Evolutionary conservation across 139 green algal species (phyloP).

Genomic region (Ettlia oleoabundans): DNA sequence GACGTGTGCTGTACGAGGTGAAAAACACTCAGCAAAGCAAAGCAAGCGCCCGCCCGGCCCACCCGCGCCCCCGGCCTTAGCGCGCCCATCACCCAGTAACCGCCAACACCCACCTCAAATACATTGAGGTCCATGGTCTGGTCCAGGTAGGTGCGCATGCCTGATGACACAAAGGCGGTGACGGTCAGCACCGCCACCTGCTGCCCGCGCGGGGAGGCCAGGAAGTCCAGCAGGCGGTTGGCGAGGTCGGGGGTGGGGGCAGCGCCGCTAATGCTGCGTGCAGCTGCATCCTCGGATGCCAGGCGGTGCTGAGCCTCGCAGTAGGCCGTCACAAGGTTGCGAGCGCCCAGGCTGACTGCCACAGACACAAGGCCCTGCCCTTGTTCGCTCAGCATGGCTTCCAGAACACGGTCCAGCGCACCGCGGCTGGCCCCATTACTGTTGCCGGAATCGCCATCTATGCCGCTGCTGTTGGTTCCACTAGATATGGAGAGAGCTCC

Average conservation of each 20-base stretch:
- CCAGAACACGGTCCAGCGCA: slow-evolving; percentile 42
- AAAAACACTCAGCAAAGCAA: no score
- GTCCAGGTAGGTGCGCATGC: slow-evolving; percentile 48
- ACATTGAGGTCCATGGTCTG: slow-evolving; percentile 48
- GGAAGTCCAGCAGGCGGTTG: slow-evolving; percentile 37
- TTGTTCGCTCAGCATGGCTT: slow-evolving; percentile 45
- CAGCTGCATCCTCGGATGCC: background rate
- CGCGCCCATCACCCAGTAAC: background rate
- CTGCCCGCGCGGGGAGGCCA: slow-evolving; percentile 18
- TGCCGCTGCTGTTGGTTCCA: background rate
- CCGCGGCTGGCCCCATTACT: background rate
- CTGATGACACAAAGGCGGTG: slow-evolving; percentile 29
- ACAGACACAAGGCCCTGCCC: slow-evolving; percentile 55
- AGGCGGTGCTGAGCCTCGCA: slow-evolving; percentile 36
- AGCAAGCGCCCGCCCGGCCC: no score
- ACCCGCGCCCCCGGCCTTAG: no score
- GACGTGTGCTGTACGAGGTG: no score
- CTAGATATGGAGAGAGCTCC: background rate
- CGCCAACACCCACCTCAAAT: slow-evolving; percentile 33
- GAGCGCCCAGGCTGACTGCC: slow-evolving; percentile 50
- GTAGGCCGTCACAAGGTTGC: slow-evolving; percentile 36
- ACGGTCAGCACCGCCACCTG: slow-evolving; percentile 31
- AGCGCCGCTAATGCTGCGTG: background rate
- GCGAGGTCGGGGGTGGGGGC: slow-evolving; percentile 8
- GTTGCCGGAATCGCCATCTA: background rate